phyloP scores from a whole-genome alignment of 2,329 filamentous ascomycete species.

The Bipolaris sorokiniana region DNA sequence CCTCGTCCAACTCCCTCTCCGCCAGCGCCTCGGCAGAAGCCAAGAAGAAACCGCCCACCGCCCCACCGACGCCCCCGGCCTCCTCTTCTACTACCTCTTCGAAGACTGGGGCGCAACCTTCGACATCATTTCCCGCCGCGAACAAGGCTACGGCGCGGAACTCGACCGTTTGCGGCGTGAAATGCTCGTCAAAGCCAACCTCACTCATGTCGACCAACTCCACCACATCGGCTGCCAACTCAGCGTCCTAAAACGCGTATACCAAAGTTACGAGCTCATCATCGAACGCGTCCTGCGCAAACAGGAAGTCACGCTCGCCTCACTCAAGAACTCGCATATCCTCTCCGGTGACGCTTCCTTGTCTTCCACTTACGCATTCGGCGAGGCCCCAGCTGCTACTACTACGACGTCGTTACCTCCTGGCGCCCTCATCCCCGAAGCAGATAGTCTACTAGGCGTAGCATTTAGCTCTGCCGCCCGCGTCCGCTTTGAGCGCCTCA shows the following conservation, averaged over 20 bases:
- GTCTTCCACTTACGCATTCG: slow-evolving; percentile 29
- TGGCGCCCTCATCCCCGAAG: slow-evolving; percentile 38
- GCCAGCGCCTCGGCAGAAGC: slow-evolving; percentile 53
- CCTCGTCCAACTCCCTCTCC: slow-evolving; percentile 53
- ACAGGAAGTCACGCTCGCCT: slow-evolving; percentile 52
- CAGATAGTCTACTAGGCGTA: slow-evolving; percentile 53
- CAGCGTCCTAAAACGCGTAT: slow-evolving; percentile 65
- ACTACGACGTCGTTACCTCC: background rate
- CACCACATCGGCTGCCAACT: slow-evolving; percentile 67
- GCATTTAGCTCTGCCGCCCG: slow-evolving; percentile 57
- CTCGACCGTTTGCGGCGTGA: slow-evolving; percentile 59
- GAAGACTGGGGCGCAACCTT: slow-evolving; percentile 69
- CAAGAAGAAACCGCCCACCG: slow-evolving; percentile 55
- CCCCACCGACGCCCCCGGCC: slow-evolving; percentile 62
- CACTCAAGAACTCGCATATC: slow-evolving; percentile 53
- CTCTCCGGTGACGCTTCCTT: slow-evolving; percentile 42
- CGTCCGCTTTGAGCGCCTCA: slow-evolving; percentile 65
- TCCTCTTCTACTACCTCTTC: slow-evolving; percentile 71
- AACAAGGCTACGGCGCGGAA: slow-evolving; percentile 56
- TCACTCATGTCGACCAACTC: slow-evolving; percentile 58
- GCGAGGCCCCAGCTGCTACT: background rate
- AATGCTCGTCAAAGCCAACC: slow-evolving; percentile 60
- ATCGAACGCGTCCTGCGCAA: slow-evolving; percentile 63
- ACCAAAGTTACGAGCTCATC: slow-evolving; percentile 65
- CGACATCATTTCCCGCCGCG: slow-evolving; percentile 58